Evolutionary conservation across 2,329 filamentous ascomycete species (phyloP), one percentile per base, ranked within the genome.

Genomic region (Coniochaeta ligniaria): DNA sequence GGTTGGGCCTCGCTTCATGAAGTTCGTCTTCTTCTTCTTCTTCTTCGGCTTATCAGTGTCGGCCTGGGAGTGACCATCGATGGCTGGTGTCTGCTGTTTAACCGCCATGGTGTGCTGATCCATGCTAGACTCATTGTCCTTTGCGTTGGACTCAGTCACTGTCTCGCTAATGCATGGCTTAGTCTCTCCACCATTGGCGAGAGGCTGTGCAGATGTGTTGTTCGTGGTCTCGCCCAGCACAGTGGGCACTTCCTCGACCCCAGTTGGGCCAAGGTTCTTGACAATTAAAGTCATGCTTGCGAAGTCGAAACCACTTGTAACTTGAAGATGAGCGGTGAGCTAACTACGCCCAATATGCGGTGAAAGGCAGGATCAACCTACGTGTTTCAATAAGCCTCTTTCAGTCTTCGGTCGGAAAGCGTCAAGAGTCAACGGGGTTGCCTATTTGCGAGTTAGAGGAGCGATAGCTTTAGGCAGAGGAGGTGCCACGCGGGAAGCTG

Each of bases 21-120:
- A 71, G 17, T 66, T 67, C n/a, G n/a, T n/a, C 58, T 71, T 77
- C 60, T 75, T 75, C 64, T 71, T 79, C 67, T 75, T 79, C 66
- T 76, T 78, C 55, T 68, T 67, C 35, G 64, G 65, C 9, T 45
- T 52, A 3, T 59, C 26, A 24, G 43, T 12, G 9, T 31, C 47
- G 3, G 22, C 5, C 24, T 31, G 22, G 14, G 17, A 14, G 22
- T 7, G 14, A 26, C 6, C 47, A 26, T 52, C 14, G 4, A 5
- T 9, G 6, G 47, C 26, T 24, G 20, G 20, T 22, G 22, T 28
- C 22, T 26, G 26, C 24, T 28, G 47, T 17, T 26, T 20, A 26
- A 26, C 43, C 8, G 43, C 22, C 43, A 12, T 14, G 22, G 43
- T n/a, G 24, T 12, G 12, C 22, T 52, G 17, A 6, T 38, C n/a